A percentile compares a stretch with the other conserved stretches of the same genome.
Conservation (phyloP, 345 rosid genomes). For the Atalantia buxifolia region DNA sequence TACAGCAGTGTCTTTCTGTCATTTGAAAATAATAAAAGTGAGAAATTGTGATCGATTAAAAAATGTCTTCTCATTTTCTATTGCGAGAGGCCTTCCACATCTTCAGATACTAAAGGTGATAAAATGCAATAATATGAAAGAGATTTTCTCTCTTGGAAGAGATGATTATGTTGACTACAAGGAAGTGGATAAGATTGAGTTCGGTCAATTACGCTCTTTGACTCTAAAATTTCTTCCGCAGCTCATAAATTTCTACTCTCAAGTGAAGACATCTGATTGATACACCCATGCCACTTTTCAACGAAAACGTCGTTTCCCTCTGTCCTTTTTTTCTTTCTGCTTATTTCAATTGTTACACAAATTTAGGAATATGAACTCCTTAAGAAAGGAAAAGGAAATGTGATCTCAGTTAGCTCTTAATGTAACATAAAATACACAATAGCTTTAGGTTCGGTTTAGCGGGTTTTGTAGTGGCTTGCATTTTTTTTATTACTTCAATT, state of each 20-base stretch:
- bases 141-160: conserved; percentile 14
- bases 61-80: conserved; percentile 19
- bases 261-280: background rate
- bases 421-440: too few relatives aligned
- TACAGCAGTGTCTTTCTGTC: background rate
- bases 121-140: background rate
- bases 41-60: conserved; percentile 14
- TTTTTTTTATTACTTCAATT: too few relatives aligned
- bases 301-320: background rate
- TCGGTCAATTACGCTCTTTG: background rate
- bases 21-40: conserved; percentile 14
- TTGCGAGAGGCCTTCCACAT: background rate
- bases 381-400: background rate
- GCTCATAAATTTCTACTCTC: background rate
- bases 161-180: background rate
- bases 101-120: conserved; percentile 7
- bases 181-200: background rate
- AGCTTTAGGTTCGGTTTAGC: too few relatives aligned
- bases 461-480: too few relatives aligned
- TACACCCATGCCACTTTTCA: background rate
- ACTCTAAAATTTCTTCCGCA: background rate
- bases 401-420: background rate
- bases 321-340: too few relatives aligned
- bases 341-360: background rate
- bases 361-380: background rate